Evolutionary conservation across 108 stramenopile species (phyloP).

Genomic region (Asterionellopsis glacialis): DNA sequence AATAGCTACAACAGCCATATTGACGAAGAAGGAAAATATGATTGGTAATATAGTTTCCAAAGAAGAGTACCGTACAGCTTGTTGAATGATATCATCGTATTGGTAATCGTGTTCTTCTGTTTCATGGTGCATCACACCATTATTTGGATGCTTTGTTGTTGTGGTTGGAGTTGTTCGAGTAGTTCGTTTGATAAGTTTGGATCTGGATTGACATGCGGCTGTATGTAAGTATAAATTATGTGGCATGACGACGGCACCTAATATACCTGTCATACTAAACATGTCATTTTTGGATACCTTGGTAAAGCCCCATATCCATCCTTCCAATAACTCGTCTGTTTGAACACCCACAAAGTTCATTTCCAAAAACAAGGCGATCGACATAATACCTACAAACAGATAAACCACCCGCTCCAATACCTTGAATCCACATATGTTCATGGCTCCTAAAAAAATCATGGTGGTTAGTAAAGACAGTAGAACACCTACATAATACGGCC

Average conservation of each 20-base stretch:
- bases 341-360: conserved; percentile 40
- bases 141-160: too few species aligned
- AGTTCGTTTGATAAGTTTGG: too few species aligned
- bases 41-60: conserved; percentile 60
- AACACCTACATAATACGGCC: conserved; percentile 33
- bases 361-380: conserved; percentile 45
- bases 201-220: conserved; percentile 41
- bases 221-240: conserved; percentile 74
- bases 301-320: conserved; percentile 32
- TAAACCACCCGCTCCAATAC: conserved; percentile 51
- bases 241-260: conserved; percentile 74
- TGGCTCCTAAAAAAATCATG: conserved; percentile 53
- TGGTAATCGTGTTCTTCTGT: neutral
- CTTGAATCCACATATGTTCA: conserved; percentile 35
- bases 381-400: conserved; percentile 53
- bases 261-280: conserved; percentile 44
- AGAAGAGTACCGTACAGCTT: conserved; percentile 53
- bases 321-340: conserved; percentile 21
- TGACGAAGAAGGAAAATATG: conserved; percentile 57
- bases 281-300: conserved; percentile 27
- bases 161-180: too few species aligned
- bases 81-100: neutral
- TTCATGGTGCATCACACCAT: too few species aligned
- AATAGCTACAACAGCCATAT: conserved; percentile 53
- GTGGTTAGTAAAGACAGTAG: conserved; percentile 31